Evolutionary conservation across 192 early-diverging fungal genomes (phyloP), one percentile per base, ranked within the genome.

Genomic region (Backusella macrospora): DNA sequence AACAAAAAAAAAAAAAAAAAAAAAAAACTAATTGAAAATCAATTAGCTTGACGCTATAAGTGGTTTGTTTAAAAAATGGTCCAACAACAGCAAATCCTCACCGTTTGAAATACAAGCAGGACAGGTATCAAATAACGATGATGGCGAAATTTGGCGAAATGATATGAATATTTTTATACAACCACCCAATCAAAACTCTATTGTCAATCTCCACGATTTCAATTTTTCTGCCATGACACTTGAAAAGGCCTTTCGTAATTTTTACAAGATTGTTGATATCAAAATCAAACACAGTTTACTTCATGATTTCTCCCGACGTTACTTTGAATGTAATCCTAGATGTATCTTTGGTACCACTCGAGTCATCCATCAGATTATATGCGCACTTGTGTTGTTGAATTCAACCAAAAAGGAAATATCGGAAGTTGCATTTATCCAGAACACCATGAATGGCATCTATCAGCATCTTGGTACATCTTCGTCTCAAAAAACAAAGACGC

Each of bases 321-420:
- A 91, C 79, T 90, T 89, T 74, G 89, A 90, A 44, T 98, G 95
- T 78, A 97, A 98, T 75, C 87, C 89, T 6, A 78, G 86, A 64
- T 81, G 82, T 38, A 62, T 87, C 3, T 82, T 81, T 39, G 86
- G 84, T 9, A 77, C 38, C 67, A 12, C 70, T 62, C 76, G 81
- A 76, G 88, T 94, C 18, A 93, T 96, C 0, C 92, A 98, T 68
- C 93, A 91, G 7, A 90, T 96, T 62, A 84, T 92, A 0, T 96
- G 94, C 77, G 95, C 95, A 15, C 73, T 95, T 13, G 76, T 98
- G 73, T 72, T 98, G 67, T 86, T 98, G 6, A 96, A 96, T 76
- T 34, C 29, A 34, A 97, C 96, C 3, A 83, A 75, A 44, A 88
- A 88, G 40, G 89, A 90, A 49, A 95, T 96, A 90, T 87, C 90